Percentiles rank a stretch among this genome's conserved stretches.
phyloP scores from a whole-genome alignment of 2,329 filamentous ascomycete genomes.

The Hypomyces rosellus region DNA sequence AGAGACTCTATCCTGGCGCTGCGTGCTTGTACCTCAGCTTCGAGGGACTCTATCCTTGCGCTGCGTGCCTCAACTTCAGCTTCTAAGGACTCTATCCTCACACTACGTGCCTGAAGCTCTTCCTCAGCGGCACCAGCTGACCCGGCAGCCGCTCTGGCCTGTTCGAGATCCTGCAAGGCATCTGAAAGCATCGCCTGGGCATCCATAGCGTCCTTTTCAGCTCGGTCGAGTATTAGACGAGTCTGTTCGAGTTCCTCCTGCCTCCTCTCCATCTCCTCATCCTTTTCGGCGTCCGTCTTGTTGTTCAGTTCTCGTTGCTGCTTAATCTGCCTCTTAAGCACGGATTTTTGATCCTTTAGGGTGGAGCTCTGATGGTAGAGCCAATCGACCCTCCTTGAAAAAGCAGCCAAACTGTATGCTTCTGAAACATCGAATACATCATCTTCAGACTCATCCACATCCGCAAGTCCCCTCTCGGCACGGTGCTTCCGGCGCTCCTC shows the following conservation, averaged over 20 bases:
- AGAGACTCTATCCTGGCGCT: constrained; percentile 17
- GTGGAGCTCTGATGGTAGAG: constrained; percentile 70
- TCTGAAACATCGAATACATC: constrained; percentile 53
- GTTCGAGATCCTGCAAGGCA: constrained; percentile 34
- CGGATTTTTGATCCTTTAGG: constrained; percentile 80
- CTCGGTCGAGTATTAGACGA: constrained; percentile 28
- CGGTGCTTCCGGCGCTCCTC: constrained; percentile 47
- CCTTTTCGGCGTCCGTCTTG: constrained; percentile 70
- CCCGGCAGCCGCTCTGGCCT: constrained; percentile 20
- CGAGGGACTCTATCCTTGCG: constrained; percentile 35
- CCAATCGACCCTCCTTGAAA: constrained; percentile 72
- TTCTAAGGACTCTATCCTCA: constrained; percentile 15
- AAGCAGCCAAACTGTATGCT: constrained; percentile 65
- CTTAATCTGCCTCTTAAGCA: constrained; percentile 86
- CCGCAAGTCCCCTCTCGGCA: constrained; percentile 49
- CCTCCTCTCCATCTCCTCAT: constrained; percentile 55
- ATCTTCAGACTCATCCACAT: constrained; percentile 58
- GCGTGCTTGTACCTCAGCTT: constrained; percentile 18
- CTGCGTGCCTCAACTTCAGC: constrained; percentile 27
- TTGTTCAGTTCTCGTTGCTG: constrained; percentile 90
- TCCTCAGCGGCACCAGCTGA: constrained; percentile 19
- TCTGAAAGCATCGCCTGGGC: constrained; percentile 41
- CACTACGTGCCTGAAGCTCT: constrained; percentile 20
- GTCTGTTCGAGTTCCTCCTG: constrained; percentile 49
- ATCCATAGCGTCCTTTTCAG: constrained; percentile 31